Evolutionary conservation across 2,329 filamentous ascomycete species (phyloP), one percentile per base, ranked within the genome.

Genomic region (Daldinia eschscholtzii): DNA sequence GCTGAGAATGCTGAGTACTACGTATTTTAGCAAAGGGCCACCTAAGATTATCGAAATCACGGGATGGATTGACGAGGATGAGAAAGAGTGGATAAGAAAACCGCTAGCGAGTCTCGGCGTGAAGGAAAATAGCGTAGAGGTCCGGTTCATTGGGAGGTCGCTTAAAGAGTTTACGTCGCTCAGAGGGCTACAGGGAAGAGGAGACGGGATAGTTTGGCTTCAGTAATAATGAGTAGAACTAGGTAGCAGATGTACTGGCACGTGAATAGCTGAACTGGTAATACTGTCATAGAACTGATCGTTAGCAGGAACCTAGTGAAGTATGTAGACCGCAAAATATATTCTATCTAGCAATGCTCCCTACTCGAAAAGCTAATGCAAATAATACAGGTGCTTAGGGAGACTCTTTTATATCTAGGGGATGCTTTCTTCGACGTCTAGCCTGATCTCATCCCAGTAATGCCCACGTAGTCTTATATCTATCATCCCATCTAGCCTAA

Each of bases 11-110:
- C 12, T 61, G n/a, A 12, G 44, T 1, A 15, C 13, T 12, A 4
- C 39, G 39, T 15, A 15, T 4, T 10, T 13, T 33, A 5, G 28
- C 9, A 30, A 13, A 2, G 12, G 13, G 2, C 28, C 10, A 9
- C 60, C 65, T 2, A 9, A 4, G 10, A 9, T 39, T 6, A 44
- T 67, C 20, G 60, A 67, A 26, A 3, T 64, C 1, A 35, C 9
- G 4, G 56, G 60, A 6, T 67, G 56, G 56, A n/a, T 56, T 6
- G 5, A 58, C 20, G 57, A 66, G 3, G 7, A 6, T 3, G 64
- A 66, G 33, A 39, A 33, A 15, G 18, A 44, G n/a, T 2, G 4
- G 4, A 57, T 64, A 6, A 20, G 26, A 13, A 9, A 35, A 15
- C 1, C n/a, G n/a, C n/a, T 30, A n/a, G 28, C 10, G 30, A 2